These are phyloP conservation scores for Fraxinus quadrangulata DNA, from an alignment of 257 asterid genomes.

Conservation along the genomic window DNA sequence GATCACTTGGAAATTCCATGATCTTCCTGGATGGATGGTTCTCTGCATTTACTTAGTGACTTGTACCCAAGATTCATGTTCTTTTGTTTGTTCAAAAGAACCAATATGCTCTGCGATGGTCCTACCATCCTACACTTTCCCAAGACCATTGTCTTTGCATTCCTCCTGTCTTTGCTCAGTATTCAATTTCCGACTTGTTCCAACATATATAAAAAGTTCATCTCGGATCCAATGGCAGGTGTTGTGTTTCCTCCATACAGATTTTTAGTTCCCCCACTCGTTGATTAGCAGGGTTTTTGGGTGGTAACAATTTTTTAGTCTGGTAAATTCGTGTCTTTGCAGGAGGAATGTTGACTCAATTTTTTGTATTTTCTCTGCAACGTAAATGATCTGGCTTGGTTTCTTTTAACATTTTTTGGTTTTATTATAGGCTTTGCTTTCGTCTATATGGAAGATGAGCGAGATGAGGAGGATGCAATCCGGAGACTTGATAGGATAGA, in stretches of 20 bases:
- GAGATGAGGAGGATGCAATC: slow-evolving; percentile 92
- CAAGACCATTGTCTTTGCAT: slow-evolving; percentile 94
- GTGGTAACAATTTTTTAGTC: slow-evolving; percentile 47
- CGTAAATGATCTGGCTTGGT: slow-evolving; percentile 26
- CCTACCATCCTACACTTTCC: slow-evolving; percentile 76
- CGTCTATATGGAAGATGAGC: slow-evolving; percentile 92
- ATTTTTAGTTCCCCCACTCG: slow-evolving; percentile 44
- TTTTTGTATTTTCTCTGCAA: slow-evolving; percentile 24
- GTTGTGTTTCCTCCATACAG: slow-evolving; percentile 68
- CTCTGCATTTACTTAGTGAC: slow-evolving; percentile 92
- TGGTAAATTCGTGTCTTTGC: slow-evolving; percentile 36
- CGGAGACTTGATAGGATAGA: slow-evolving; percentile 83
- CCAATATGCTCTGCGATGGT: slow-evolving; percentile 92
- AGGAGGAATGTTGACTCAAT: slow-evolving; percentile 32
- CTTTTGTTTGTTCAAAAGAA: slow-evolving; percentile 78
- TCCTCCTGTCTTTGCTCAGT: slow-evolving; percentile 92
- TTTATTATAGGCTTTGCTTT: slow-evolving; percentile 86
- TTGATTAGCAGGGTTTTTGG: slow-evolving; percentile 50
- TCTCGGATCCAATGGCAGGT: slow-evolving; percentile 92
- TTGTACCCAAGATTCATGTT: slow-evolving; percentile 83
- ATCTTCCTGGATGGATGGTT: slow-evolving; percentile 92
- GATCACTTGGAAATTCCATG: slow-evolving; percentile 88
- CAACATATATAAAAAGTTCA: slow-evolving; percentile 82
- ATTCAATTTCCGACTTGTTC: slow-evolving; percentile 84
- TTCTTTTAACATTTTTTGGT: slow-evolving; percentile 31